Evolutionary conservation across 139 green algal genomes (phyloP).

Genomic region (Volvox reticuliferus): DNA sequence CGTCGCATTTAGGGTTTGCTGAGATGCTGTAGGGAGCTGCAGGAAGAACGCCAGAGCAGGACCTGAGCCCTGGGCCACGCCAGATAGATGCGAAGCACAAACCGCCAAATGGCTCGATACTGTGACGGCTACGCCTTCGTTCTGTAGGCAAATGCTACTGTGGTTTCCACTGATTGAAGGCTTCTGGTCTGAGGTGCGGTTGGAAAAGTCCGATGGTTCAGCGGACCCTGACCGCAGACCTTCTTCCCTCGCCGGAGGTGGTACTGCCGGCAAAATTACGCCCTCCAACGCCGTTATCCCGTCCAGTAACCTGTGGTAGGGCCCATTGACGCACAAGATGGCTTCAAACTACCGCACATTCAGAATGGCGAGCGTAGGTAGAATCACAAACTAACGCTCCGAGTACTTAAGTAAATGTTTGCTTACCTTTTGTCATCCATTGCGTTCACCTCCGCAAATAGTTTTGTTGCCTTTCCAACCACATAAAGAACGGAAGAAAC

Average conservation of each 20-base stretch:
- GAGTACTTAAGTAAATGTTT: background rate
- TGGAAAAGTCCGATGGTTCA: background rate
- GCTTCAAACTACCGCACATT: background rate
- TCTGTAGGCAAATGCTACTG: too few relatives aligned
- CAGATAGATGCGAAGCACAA: background rate
- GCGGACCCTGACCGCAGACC: background rate
- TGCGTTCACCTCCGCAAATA: background rate
- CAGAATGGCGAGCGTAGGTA: background rate
- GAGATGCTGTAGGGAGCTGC: background rate
- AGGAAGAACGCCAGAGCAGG: constrained; percentile 22
- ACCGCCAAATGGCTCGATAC: background rate
- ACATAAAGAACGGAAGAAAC: background rate
- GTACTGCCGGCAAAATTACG: background rate
- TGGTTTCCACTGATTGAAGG: too few relatives aligned
- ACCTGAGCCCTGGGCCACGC: background rate
- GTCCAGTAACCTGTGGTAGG: constrained; percentile 1
- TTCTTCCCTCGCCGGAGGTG: background rate
- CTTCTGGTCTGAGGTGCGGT: background rate
- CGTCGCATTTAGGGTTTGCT: background rate
- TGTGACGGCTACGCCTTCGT: too few relatives aligned
- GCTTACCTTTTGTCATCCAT: constrained; percentile 11
- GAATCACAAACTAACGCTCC: background rate
- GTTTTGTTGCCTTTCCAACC: background rate
- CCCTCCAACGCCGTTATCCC: background rate
- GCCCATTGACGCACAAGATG: too few relatives aligned